These are phyloP conservation scores for Fragosphaeria purpurea DNA, from an alignment of 2,329 filamentous ascomycete genomes.

Conservation along the genomic window DNA sequence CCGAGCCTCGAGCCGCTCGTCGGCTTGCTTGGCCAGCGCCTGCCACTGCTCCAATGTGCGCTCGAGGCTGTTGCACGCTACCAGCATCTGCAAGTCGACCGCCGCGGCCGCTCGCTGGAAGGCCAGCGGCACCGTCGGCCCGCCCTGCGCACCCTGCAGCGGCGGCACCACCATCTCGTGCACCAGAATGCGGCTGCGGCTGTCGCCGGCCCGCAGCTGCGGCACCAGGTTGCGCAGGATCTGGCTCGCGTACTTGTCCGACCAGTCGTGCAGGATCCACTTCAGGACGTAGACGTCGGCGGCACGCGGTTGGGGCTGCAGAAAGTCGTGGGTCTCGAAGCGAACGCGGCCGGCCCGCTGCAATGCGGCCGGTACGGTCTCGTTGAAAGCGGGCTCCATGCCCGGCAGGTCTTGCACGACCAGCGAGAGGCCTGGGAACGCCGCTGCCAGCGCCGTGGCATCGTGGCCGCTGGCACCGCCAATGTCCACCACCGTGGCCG, in stretches of 20 bases:
- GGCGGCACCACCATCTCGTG: slow-evolving; percentile 24
- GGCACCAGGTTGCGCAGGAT: slow-evolving; percentile 34
- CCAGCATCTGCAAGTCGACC: slow-evolving; percentile 5
- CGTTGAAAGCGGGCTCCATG: slow-evolving; percentile 24
- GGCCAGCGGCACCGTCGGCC: not conserved
- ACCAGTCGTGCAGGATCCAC: slow-evolving; percentile 46
- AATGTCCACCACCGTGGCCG: slow-evolving; percentile 30
- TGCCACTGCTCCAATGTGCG: slow-evolving; percentile 1
- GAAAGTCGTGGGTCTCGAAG: slow-evolving; percentile 29
- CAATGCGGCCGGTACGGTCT: slow-evolving; percentile 53
- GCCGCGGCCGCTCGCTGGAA: too few species aligned
- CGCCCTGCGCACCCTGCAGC: not conserved
- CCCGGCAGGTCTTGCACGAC: slow-evolving; percentile 35
- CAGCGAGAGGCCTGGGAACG: slow-evolving; percentile 30
- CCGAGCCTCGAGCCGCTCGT: not conserved
- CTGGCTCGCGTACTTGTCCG: slow-evolving; percentile 30
- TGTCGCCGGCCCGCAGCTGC: slow-evolving; percentile 24
- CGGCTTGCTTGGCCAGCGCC: not conserved
- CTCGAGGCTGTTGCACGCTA: not conserved
- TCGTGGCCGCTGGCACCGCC: slow-evolving; percentile 34
- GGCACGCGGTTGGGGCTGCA: slow-evolving; percentile 27
- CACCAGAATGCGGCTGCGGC: slow-evolving; percentile 29
- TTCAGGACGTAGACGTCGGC: slow-evolving; percentile 35
- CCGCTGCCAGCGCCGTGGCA: slow-evolving; percentile 28
- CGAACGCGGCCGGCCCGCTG: slow-evolving; percentile 19